Base-by-base conservation (phyloP, 768 basidiomycete genomes). In the Mycena floridula region DNA sequence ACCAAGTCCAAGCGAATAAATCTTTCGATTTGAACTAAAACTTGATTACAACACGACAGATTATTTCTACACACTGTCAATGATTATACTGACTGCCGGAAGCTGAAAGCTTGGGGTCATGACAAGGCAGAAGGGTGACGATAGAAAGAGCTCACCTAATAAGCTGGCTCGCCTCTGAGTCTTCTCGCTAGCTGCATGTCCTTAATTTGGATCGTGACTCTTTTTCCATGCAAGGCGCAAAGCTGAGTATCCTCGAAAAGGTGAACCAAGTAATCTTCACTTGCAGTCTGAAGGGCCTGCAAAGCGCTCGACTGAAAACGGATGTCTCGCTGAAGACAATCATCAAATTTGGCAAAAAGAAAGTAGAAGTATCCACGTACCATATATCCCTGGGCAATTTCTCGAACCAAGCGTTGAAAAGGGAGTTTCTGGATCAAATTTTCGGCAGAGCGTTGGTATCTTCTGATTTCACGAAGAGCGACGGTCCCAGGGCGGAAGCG, bases 171-270 rank as follows among this genome's bases (percentile, higher is more conserved):
- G 8, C 89, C 87, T 42, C 89, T 73, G 59, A 91, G 79, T 42
- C 86, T 73, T 35, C 87, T 69, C 6, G 89, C 89, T 40, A 93
- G 73, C 51, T 83, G 81, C 49, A 93, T 81, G 54, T 93, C 89
- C 25, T 78, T 74, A 44, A 83, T 81, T 82, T 89, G 87, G 54
- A 91, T 82, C 9, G 89, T 92, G 9, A 91, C 88, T 38, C 89
- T 79, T 61, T 88, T 89, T 5, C 87, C 89, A 52, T 92, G 89
- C 45, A 92, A 79, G 2, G 89, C 85, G 48, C 86, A 89, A n/a
- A 88, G 64, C 53, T 88, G 85, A 32, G 82, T 83, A 52, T 58
- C 58, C 43, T 24, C 37, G 32, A 42, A 23, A 11, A 23, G 24
- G 20, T 11, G 39, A n/a, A 91, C 82, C 9, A 92, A 71, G 53